Conservation (phyloP, 139 green algal genomes). For the Chlamydomonas schloesseri region DNA sequence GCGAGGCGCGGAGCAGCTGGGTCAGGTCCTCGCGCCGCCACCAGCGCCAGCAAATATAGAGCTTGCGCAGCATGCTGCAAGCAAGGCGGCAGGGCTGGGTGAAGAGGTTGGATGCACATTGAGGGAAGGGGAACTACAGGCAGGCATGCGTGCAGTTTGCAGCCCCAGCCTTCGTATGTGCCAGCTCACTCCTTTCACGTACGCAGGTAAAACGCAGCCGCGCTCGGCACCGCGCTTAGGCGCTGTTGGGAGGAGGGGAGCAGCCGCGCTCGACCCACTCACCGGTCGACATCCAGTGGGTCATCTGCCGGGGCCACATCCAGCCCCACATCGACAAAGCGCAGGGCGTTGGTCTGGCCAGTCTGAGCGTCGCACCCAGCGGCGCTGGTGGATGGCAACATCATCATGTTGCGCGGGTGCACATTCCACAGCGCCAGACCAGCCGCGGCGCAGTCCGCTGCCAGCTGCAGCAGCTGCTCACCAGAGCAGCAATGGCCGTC, state of each 20-base stretch:
- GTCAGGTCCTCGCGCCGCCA: constrained; percentile 24
- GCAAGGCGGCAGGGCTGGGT: background rate
- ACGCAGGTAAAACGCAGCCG: too few species aligned
- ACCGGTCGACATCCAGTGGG: background rate
- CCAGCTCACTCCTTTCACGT: too few species aligned
- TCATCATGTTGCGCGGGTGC: background rate
- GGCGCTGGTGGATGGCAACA: too few species aligned
- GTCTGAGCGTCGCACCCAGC: too few species aligned
- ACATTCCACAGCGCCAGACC: background rate
- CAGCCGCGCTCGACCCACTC: too few species aligned
- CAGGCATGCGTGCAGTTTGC: too few species aligned
- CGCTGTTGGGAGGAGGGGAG: too few species aligned
- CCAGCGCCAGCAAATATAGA: constrained; percentile 47
- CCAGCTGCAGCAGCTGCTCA: background rate
- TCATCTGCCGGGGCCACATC: background rate
- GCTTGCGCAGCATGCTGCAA: constrained; percentile 22
- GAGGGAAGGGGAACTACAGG: too few species aligned
- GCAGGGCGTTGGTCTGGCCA: background rate
- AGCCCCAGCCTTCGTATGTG: too few species aligned
- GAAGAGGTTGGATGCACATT: too few species aligned
- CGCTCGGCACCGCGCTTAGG: too few species aligned
- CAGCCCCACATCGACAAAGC: background rate
- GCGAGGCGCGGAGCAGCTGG: background rate
- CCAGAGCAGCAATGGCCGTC: background rate
- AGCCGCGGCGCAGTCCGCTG: background rate